These are phyloP conservation scores for Otatea glauca DNA, from an alignment of 176 grass and related monocot species.

Conservation along the genomic window DNA sequence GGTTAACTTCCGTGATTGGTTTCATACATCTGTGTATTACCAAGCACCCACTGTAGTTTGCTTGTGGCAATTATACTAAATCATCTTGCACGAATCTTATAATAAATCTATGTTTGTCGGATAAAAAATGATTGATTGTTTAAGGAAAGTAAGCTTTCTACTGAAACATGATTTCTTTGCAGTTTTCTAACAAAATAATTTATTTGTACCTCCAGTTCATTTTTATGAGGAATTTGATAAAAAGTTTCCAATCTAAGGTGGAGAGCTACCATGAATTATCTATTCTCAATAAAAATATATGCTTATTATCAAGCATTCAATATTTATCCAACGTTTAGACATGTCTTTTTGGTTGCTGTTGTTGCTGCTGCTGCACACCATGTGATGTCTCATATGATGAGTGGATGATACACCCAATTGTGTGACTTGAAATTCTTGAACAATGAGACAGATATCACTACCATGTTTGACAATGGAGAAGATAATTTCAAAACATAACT, in stretches of 20 bases:
- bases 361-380: too few species aligned
- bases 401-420: neutral
- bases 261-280: too few species aligned
- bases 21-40: too few species aligned
- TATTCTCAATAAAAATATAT: too few species aligned
- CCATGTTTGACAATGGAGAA: neutral
- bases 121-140: slow-evolving; percentile 14
- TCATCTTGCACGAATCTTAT: neutral
- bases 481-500: slow-evolving; percentile 2
- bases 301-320: too few species aligned
- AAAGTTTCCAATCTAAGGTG: too few species aligned
- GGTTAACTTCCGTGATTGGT: too few species aligned
- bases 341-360: too few species aligned
- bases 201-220: slow-evolving; percentile 14
- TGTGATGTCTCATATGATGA: neutral
- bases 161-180: slow-evolving; percentile 20
- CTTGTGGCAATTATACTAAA: neutral
- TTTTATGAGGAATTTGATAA: too few species aligned
- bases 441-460: neutral
- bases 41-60: neutral
- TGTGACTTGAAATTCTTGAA: slow-evolving; percentile 3
- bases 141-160: slow-evolving; percentile 25
- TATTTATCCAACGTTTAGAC: too few species aligned
- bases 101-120: neutral
- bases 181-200: slow-evolving; percentile 25